Evolutionary conservation across 345 rosid genomes (phyloP).

Genomic region (Eutrema japonicum): DNA sequence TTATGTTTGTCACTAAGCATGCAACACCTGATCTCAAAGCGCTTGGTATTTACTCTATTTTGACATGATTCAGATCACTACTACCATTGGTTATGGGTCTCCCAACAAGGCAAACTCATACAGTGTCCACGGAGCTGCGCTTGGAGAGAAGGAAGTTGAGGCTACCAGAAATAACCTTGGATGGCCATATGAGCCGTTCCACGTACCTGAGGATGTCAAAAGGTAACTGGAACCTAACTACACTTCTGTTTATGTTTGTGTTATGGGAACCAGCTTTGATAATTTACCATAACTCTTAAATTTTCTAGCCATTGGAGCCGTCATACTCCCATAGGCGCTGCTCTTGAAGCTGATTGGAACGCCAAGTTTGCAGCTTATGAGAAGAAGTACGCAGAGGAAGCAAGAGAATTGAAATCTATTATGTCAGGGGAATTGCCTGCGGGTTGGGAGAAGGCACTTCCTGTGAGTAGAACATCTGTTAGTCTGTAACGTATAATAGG

Average conservation of each 20-base stretch:
- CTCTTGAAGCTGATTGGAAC: constrained; percentile 89
- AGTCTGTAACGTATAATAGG: neutral
- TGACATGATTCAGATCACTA: constrained; percentile 57
- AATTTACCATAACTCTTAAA: neutral
- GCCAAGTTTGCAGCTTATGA: constrained; percentile 84
- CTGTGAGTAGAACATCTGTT: constrained; percentile 53
- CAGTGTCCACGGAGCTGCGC: constrained; percentile 94
- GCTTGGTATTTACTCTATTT: neutral
- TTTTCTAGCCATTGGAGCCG: constrained; percentile 93
- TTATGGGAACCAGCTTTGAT: constrained; percentile 4
- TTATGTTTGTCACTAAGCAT: neutral
- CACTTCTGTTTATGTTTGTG: constrained; percentile 22
- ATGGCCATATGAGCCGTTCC: constrained; percentile 92
- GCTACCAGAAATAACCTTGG: constrained; percentile 97
- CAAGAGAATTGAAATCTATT: constrained; percentile 82
- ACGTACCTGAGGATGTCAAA: constrained; percentile 92
- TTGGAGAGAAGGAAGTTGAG: constrained; percentile 98
- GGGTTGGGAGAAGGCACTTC: constrained; percentile 94
- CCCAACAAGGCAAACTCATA: constrained; percentile 95
- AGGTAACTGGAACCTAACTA: constrained; percentile 49
- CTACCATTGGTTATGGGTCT: constrained; percentile 98
- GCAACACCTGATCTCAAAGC: neutral
- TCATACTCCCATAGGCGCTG: constrained; percentile 67
- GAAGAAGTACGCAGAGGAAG: constrained; percentile 86
- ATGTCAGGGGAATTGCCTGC: constrained; percentile 75